Evolutionary conservation across 495 filamentous ascomycete genomes (phyloP).

Genomic region (Daldinia childiae): DNA sequence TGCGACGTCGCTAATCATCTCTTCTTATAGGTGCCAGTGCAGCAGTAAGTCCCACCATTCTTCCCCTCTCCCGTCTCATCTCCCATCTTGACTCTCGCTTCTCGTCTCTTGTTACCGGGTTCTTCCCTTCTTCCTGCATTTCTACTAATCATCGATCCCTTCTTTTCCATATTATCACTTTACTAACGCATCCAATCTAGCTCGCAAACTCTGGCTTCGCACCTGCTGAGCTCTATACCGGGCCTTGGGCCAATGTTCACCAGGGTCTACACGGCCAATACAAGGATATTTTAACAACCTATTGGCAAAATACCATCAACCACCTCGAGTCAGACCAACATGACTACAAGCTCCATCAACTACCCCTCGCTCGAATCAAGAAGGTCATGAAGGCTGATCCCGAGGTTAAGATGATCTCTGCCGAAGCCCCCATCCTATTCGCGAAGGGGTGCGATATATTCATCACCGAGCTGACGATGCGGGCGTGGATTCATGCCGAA

Average conservation of each 20-base stretch:
- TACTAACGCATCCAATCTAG: conserved; percentile 51
- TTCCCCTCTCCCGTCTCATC: conserved; percentile 12
- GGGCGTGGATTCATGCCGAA: conserved; percentile 99
- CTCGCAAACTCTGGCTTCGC: conserved; percentile 81
- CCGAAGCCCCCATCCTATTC: conserved; percentile 96
- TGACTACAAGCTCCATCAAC: conserved; percentile 97
- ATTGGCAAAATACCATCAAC: conserved; percentile 98
- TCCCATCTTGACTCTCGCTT: conserved; percentile 7
- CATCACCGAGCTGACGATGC: conserved; percentile 98
- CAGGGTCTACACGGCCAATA: conserved; percentile 94
- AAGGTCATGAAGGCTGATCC: conserved; percentile 99
- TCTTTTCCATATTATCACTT: conserved; percentile 6
- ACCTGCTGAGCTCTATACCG: conserved; percentile 88
- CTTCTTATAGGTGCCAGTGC: conserved; percentile 76
- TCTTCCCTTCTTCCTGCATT: conserved; percentile 5
- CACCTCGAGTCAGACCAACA: conserved; percentile 94
- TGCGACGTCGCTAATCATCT: conserved; percentile 52
- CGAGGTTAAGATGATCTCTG: conserved; percentile 99
- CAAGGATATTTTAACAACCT: conserved; percentile 95
- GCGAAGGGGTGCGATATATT: conserved; percentile 99
- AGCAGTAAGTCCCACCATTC: conserved; percentile 66
- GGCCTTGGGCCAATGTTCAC: conserved; percentile 96
- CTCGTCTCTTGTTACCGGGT: conserved; percentile 7
- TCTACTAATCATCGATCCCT: background rate
- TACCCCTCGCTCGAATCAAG: conserved; percentile 96